These are phyloP conservation scores for Leucocoprinus birnbaumii DNA, from an alignment of 768 basidiomycete genomes.

Conservation along the genomic window DNA sequence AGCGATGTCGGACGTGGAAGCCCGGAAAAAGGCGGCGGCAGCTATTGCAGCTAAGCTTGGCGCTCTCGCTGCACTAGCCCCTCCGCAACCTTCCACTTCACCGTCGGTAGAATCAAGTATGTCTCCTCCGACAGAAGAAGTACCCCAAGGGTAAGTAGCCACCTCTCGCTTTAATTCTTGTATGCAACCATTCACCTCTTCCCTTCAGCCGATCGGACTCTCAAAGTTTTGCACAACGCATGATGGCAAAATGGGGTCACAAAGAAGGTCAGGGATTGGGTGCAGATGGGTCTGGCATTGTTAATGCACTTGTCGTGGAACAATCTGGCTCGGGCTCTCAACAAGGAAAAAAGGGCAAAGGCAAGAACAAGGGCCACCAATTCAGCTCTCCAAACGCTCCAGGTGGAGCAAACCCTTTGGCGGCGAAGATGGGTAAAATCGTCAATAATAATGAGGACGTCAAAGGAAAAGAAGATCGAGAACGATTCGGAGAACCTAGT, in stretches of 20 bases:
- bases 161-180: not conserved
- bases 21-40: slow-evolving; percentile 72
- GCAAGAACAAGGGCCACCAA: slow-evolving; percentile 32
- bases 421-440: slow-evolving; percentile 75
- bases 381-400: slow-evolving; percentile 28
- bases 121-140: slow-evolving; percentile 22
- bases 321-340: slow-evolving; percentile 35
- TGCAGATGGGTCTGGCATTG: slow-evolving; percentile 78
- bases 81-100: slow-evolving; percentile 26
- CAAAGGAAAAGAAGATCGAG: slow-evolving; percentile 71
- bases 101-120: slow-evolving; percentile 17
- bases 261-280: slow-evolving; percentile 93
- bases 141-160: not conserved
- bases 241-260: slow-evolving; percentile 98
- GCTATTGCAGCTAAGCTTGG: slow-evolving; percentile 77
- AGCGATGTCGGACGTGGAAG: slow-evolving; percentile 48
- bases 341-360: slow-evolving; percentile 26
- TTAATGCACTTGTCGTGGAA: slow-evolving; percentile 85
- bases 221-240: slow-evolving; percentile 74
- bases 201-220: slow-evolving; percentile 45
- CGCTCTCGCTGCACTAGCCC: slow-evolving; percentile 41
- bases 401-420: slow-evolving; percentile 36
- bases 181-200: not conserved
- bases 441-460: slow-evolving; percentile 88
- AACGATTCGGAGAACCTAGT: slow-evolving; percentile 85